Conservation (phyloP, 2,329 filamentous ascomycete genomes). For the Paracoccidioides brasiliensis region DNA sequence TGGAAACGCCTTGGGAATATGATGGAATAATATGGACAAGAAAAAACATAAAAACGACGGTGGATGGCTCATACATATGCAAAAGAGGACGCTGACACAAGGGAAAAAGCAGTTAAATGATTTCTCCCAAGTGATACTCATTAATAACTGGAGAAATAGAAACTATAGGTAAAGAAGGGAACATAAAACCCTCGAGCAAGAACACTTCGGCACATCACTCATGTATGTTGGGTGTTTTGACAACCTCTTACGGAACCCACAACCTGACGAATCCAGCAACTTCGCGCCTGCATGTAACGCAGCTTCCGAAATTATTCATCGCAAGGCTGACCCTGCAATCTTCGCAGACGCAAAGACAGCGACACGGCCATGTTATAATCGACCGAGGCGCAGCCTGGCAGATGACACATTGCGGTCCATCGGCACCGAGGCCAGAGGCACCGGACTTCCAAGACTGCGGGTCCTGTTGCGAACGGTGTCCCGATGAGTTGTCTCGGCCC, state of each 20-base stretch:
- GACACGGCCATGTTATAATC: constrained; percentile 91
- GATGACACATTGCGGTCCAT: constrained; percentile 77
- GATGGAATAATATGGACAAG: too few species aligned
- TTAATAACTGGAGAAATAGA: neutral
- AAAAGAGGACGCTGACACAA: too few species aligned
- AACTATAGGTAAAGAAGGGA: neutral
- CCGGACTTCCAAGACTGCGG: constrained; percentile 51
- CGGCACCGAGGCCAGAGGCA: constrained; percentile 59
- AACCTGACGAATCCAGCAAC: constrained; percentile 82
- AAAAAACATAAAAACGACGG: neutral
- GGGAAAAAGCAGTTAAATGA: too few species aligned
- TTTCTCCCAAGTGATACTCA: neutral
- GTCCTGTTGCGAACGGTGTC: constrained; percentile 7
- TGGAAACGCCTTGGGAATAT: too few species aligned
- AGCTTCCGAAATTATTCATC: constrained; percentile 95
- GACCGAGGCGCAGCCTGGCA: constrained; percentile 78
- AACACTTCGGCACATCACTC: neutral
- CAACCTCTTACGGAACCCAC: constrained; percentile 55
- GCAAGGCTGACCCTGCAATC: constrained; percentile 87
- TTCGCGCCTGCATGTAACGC: constrained; percentile 82
- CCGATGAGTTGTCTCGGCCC: constrained; percentile 13
- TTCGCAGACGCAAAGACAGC: constrained; percentile 86
- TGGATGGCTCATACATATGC: neutral
- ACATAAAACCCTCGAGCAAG: neutral
- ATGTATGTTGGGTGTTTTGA: too few species aligned